Evolutionary conservation across 2,329 filamentous ascomycete species (phyloP).

Genomic region (Zarea fungicola): DNA sequence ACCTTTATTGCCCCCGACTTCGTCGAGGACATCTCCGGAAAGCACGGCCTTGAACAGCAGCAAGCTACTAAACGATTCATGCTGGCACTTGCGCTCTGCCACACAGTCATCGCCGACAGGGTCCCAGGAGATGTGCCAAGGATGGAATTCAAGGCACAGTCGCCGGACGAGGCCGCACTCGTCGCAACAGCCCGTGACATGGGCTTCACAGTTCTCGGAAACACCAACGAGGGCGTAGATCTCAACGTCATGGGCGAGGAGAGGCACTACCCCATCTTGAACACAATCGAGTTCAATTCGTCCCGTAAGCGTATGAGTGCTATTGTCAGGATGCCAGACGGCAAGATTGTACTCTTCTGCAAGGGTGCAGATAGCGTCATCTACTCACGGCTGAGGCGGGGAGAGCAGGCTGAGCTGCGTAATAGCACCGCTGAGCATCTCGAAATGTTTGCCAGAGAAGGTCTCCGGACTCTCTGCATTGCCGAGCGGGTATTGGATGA

Average conservation of each 20-base stretch:
- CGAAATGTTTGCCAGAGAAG: slow-evolving; percentile 97
- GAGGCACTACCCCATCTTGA: slow-evolving; percentile 78
- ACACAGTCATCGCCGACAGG: slow-evolving; percentile 90
- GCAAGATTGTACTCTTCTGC: slow-evolving; percentile 85
- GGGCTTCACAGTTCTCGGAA: slow-evolving; percentile 86
- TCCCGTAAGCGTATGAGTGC: slow-evolving; percentile 96
- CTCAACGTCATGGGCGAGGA: slow-evolving; percentile 86
- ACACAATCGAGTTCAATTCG: slow-evolving; percentile 96
- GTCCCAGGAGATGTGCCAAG: slow-evolving; percentile 83
- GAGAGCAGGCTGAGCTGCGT: slow-evolving; percentile 80
- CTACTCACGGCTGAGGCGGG: slow-evolving; percentile 80
- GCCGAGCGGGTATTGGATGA: slow-evolving; percentile 77
- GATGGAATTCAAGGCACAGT: slow-evolving; percentile 95
- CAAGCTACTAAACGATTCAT: slow-evolving; percentile 83
- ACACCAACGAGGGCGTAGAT: slow-evolving; percentile 72
- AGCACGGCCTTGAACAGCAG: slow-evolving; percentile 70
- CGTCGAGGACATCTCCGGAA: slow-evolving; percentile 73
- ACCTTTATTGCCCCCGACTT: slow-evolving; percentile 93
- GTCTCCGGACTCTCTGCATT: slow-evolving; percentile 89
- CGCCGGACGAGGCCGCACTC: slow-evolving; percentile 90
- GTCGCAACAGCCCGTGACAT: slow-evolving; percentile 95
- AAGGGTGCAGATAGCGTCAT: slow-evolving; percentile 98
- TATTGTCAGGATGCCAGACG: slow-evolving; percentile 90
- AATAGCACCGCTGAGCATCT: slow-evolving; percentile 84
- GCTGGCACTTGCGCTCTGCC: slow-evolving; percentile 90